Evolutionary conservation across 176 grass and related monocot genomes (phyloP), one percentile per base, ranked within the genome.

Genomic region (Cymbopogon citratus): DNA sequence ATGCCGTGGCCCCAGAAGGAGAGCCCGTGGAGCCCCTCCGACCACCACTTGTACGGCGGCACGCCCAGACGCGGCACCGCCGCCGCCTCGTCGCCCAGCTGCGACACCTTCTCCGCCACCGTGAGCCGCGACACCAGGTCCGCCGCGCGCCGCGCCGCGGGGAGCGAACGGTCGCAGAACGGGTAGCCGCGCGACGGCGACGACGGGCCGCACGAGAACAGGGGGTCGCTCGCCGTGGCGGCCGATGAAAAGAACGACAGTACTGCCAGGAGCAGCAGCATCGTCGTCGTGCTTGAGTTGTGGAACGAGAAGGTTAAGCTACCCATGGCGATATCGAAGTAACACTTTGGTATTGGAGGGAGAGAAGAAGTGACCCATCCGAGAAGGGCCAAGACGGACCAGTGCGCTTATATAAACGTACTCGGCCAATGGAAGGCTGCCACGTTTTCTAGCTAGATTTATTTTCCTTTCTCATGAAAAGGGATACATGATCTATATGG

Each of bases 1-100:
- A 88, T 83, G 25, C 89, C 94, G 36, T 45, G 87, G 15, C 94
- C 94, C 80, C 82, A 91, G 51, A 74, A 81, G 34, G 94, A 60
- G 38, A 97, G 81, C 43, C 94, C 94, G 74, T 97, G 94, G n/a
- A 97, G 72, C 35, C 87, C 83, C 81, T 97, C 91, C 0, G 94
- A 92, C 94, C 90, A 97, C 91, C 92, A 97, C 76, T 89, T 90
- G 82, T 94, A 97, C 34, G 59, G 7, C 49, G 90, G 91, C 7
- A 94, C 78, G 3, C 89, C 91, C 6, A 97, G 87, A 62, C 94
- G 72, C 2, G 85, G 13, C 54, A 97, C 81, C 0, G 73, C 83
- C 0, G 74, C 43, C 16, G 91, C 85, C 39, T 73, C 69, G 76
- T 97, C 87, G 3, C 92, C 94, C 43, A 94, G 69, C 81, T 87